Base-by-base conservation (phyloP, 1,139 yeast species). In the Candida albicans region DNA sequence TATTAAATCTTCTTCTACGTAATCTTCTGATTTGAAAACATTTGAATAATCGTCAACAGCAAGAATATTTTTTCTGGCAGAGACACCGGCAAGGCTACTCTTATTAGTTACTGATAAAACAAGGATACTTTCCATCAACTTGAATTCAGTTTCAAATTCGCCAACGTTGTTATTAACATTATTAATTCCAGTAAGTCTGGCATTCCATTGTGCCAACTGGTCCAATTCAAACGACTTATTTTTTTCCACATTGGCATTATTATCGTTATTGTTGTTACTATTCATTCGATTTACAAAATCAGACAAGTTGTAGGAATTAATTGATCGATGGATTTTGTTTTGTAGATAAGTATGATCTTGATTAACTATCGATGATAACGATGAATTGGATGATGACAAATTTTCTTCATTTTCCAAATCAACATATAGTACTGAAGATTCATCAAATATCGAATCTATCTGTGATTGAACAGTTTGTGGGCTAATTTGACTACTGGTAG, bases 191-290 rank as follows among this genome's bases (percentile, higher is more conserved):
- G 46, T 43, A 6, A 32, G 7, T 28, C 14, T 28, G 29, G 10
- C 40, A 15, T 49, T 49, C 24, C 56, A 47, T 35, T 51, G 40
- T 13, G 48, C 41, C 13, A 61, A 52, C 40, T 62, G 66, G 27
- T 48, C 37, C 11, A 39, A 39, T 45, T 67, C 73, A 18, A 56
- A 37, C 64, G 31, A 64, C 47, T 15, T 68, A 61, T 15, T 28
- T 18, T 18, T 18, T 18, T 18, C 22, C 22, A 18, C 22, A 18
- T 18, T 18, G 3, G 3, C 22, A 18, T 5, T 18, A 18, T 18
- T 18, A n/a, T n/a, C n/a, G n/a, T n/a, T 41, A 32, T 43, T 46
- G 8, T 49, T 51, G 13, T 45, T 50, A 15, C 52, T 49, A 41
- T 56, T 50, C 27, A 59, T 47, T 35, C 50, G 44, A 39, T 49